Evolutionary conservation across 179 eudicot species (phyloP).

Genomic region (Heliamphora pulchella): DNA sequence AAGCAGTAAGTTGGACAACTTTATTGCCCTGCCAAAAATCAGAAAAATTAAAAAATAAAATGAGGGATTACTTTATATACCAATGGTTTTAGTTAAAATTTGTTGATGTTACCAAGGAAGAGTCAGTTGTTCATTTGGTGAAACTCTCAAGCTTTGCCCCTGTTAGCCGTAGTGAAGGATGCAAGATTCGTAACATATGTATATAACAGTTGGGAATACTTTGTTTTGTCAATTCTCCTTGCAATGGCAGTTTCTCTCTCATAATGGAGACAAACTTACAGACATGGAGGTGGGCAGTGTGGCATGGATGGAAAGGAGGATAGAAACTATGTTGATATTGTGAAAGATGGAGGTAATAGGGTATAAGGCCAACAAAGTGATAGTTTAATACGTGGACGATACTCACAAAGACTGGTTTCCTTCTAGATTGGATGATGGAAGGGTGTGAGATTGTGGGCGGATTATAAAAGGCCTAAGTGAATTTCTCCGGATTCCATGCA

Average conservation of each 20-base stretch:
- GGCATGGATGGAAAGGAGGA: not conserved
- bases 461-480: too few species aligned
- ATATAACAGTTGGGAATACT: not conserved
- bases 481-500: too few species aligned
- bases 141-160: not conserved
- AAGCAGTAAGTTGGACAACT: not conserved
- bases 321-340: not conserved
- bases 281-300: not conserved
- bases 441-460: too few species aligned
- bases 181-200: not conserved
- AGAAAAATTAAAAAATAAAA: not conserved
- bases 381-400: not conserved
- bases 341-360: not conserved
- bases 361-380: not conserved
- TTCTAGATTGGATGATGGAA: not conserved
- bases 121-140: not conserved
- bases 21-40: not conserved
- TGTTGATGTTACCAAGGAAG: not conserved
- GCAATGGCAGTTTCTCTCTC: not conserved
- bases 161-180: not conserved
- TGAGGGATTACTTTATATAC: too few species aligned
- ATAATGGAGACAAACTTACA: not conserved
- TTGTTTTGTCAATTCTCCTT: not conserved
- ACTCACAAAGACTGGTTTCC: not conserved
- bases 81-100: not conserved